Evolutionary conservation across 805 yeast species (phyloP).

Genomic region (Kregervanrija delftensis): DNA sequence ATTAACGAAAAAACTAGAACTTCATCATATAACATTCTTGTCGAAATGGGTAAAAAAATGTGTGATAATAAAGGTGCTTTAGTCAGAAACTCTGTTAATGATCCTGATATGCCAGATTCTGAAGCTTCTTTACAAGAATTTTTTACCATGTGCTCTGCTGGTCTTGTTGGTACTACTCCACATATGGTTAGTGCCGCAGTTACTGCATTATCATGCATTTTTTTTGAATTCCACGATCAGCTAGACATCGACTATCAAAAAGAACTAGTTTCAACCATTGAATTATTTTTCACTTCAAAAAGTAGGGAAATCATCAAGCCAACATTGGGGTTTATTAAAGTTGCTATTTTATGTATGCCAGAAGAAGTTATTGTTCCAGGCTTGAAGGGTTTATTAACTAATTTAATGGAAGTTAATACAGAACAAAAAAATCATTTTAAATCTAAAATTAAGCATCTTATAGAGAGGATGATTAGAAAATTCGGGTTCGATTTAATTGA

Average conservation of each 20-base stretch:
- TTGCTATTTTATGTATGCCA: conserved; percentile 77
- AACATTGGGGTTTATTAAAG: conserved; percentile 90
- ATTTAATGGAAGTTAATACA: conserved; percentile 86
- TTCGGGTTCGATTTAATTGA: conserved; percentile 88
- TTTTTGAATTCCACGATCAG: conserved; percentile 74
- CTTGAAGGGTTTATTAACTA: conserved; percentile 57
- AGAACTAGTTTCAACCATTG: conserved; percentile 82
- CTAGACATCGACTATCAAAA: conserved; percentile 53
- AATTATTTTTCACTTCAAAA: conserved; percentile 81
- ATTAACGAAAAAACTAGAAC: conserved; percentile 88
- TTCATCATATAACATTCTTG: conserved; percentile 65
- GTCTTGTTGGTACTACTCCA: conserved; percentile 87
- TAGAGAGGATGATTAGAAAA: conserved; percentile 85
- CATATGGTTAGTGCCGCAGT: conserved; percentile 97
- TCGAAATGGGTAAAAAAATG: conserved; percentile 79
- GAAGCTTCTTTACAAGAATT: conserved; percentile 71
- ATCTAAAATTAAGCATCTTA: conserved; percentile 83
- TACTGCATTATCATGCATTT: conserved; percentile 79
- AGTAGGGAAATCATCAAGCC: conserved; percentile 92
- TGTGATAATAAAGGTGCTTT: conserved; percentile 47
- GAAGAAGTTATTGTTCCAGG: conserved; percentile 64
- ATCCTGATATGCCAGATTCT: conserved; percentile 51
- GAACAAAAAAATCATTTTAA: conserved; percentile 95
- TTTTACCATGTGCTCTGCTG: conserved; percentile 92
- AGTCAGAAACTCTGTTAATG: conserved; percentile 58